Conservation (phyloP, 345 rosid genomes). For the Melastoma malabathricum region DNA sequence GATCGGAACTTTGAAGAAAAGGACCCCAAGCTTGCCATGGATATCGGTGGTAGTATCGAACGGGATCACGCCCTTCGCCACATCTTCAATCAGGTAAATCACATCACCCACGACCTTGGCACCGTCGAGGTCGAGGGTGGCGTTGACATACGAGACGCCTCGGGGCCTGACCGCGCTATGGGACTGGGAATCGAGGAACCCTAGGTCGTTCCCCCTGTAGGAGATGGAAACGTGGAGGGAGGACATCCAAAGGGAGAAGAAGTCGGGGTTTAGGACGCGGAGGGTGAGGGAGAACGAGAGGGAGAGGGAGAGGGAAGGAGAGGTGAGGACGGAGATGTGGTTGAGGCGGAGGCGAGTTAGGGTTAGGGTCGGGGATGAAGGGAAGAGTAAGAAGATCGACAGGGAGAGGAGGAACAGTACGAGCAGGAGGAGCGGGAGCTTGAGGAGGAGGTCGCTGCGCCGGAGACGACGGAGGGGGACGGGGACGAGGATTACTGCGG, state of each 20-base stretch:
- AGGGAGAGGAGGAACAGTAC: constrained; percentile 36
- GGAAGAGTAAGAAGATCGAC: constrained; percentile 45
- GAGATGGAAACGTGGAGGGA: constrained; percentile 55
- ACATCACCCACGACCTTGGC: constrained; percentile 55
- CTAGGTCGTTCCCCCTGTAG: constrained; percentile 69
- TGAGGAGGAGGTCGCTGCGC: constrained; percentile 22
- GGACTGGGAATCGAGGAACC: constrained; percentile 42
- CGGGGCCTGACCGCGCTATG: constrained; percentile 41
- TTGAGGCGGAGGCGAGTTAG: constrained; percentile 48
- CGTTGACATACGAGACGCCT: constrained; percentile 50
- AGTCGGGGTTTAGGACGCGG: constrained; percentile 49
- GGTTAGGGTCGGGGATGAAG: constrained; percentile 49
- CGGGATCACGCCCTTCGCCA: constrained; percentile 51
- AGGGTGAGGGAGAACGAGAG: constrained; percentile 52
- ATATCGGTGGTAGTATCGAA: constrained; percentile 49
- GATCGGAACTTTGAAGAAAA: constrained; percentile 50
- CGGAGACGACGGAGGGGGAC: constrained; percentile 12
- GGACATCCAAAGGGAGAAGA: constrained; percentile 50
- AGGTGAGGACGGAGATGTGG: constrained; percentile 33
- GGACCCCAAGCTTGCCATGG: constrained; percentile 44
- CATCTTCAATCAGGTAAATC: constrained; percentile 63
- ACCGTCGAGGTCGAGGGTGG: constrained; percentile 68
- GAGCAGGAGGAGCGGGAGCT: constrained; percentile 26
- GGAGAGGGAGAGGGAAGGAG: constrained; percentile 38
- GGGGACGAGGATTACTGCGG: constrained; percentile 39